These are phyloP conservation scores for Trypanosoma congolense DNA, from an alignment of 208 protist genomes.

Conservation along the genomic window DNA sequence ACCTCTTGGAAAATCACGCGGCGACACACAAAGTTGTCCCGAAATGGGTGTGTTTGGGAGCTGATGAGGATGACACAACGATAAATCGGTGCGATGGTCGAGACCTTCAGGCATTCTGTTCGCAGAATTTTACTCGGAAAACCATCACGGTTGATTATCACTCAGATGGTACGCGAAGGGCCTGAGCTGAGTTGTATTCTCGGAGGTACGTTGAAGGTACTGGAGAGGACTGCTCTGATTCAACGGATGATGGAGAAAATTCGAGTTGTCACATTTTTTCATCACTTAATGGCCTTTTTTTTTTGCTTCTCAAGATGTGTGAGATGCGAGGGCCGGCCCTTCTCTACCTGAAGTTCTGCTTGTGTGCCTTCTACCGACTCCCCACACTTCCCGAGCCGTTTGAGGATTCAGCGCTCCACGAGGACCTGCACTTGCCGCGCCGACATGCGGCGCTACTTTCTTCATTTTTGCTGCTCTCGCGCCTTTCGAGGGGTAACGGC, in stretches of 20 bases:
- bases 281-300: slow-evolving; percentile 26
- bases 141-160: slow-evolving; percentile 61
- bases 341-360: slow-evolving; percentile 54
- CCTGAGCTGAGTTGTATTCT: slow-evolving; percentile 71
- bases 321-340: slow-evolving; percentile 34
- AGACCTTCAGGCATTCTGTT: slow-evolving; percentile 60
- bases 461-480: too few relatives aligned
- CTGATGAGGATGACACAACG: slow-evolving; percentile 48
- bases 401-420: background rate
- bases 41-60: slow-evolving; percentile 35
- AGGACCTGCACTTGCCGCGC: too few relatives aligned
- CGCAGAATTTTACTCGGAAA: slow-evolving; percentile 63
- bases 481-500: too few relatives aligned
- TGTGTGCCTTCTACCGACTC: slow-evolving; percentile 56
- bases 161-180: slow-evolving; percentile 64
- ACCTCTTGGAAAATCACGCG: slow-evolving; percentile 34
- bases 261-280: slow-evolving; percentile 35
- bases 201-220: slow-evolving; percentile 72
- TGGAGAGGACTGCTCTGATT: slow-evolving; percentile 77
- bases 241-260: slow-evolving; percentile 77
- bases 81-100: slow-evolving; percentile 64
- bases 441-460: too few relatives aligned
- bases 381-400: slow-evolving; percentile 32
- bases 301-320: slow-evolving; percentile 28
- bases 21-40: slow-evolving; percentile 37